Percentiles rank a stretch among this genome's conserved stretches.
phyloP scores from a whole-genome alignment of 2,329 filamentous ascomycete genomes.

The Ophiostoma sp. region DNA sequence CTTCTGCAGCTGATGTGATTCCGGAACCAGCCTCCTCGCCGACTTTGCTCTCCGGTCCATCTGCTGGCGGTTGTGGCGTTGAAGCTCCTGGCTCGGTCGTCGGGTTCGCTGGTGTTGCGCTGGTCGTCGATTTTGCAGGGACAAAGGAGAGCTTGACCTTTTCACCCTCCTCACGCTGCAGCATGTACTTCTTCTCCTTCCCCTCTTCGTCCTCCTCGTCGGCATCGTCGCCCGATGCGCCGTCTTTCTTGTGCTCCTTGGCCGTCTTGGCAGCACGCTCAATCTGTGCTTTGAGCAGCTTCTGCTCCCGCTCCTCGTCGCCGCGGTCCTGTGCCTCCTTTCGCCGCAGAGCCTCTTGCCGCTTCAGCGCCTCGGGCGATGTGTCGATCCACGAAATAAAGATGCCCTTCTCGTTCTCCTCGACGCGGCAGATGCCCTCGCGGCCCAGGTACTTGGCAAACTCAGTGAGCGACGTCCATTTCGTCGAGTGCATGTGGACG shows the following conservation, averaged over 20 bases:
- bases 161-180: conserved; percentile 68
- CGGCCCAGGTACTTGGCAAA: conserved; percentile 84
- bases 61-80: neutral
- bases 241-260: conserved; percentile 49
- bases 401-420: conserved; percentile 83
- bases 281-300: conserved; percentile 80
- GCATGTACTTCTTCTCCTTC: conserved; percentile 45
- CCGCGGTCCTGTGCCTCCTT: conserved; percentile 87
- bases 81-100: neutral
- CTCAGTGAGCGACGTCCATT: conserved; percentile 84
- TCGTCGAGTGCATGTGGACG: conserved; percentile 90
- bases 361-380: conserved; percentile 76
- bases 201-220: conserved; percentile 45
- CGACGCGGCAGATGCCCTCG: conserved; percentile 85
- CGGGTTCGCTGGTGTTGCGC: conserved; percentile 21
- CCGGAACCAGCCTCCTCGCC: neutral
- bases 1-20: conserved; percentile 5
- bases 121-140: conserved; percentile 28
- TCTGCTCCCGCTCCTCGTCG: conserved; percentile 86
- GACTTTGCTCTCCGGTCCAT: neutral
- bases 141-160: conserved; percentile 74
- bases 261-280: conserved; percentile 67
- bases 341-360: conserved; percentile 76
- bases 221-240: conserved; percentile 44
- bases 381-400: conserved; percentile 91